Percentiles rank a stretch among this genome's conserved stretches.
phyloP scores from a whole-genome alignment of 805 yeast species.

The Candida loeiensis region DNA sequence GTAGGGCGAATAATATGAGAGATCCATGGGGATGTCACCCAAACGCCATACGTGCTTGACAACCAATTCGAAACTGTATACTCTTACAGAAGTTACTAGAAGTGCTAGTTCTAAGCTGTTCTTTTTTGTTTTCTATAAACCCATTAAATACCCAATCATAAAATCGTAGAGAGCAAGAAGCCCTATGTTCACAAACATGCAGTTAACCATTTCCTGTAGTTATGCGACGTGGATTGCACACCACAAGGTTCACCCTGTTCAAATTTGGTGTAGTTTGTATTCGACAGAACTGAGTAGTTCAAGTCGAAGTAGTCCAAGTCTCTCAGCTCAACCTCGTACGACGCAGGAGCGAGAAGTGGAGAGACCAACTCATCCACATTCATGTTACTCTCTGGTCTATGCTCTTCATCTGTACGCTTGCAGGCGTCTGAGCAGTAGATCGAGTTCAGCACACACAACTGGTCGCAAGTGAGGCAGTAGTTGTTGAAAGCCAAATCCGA shows the following conservation, averaged over 20 bases:
- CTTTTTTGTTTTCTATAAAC: slow-evolving; percentile 6
- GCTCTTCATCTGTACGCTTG: slow-evolving; percentile 24
- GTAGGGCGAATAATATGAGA: no score
- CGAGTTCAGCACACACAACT: slow-evolving; percentile 19
- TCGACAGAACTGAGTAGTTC: slow-evolving; percentile 28
- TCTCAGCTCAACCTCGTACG: slow-evolving; percentile 23
- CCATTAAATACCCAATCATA: slow-evolving; percentile 4
- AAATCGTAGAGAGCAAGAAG: neutral
- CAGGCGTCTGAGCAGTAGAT: slow-evolving; percentile 32
- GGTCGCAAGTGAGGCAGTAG: slow-evolving; percentile 37
- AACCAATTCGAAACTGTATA: no score
- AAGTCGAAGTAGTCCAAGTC: slow-evolving; percentile 31
- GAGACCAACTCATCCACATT: slow-evolving; percentile 23
- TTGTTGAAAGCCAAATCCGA: slow-evolving; percentile 38
- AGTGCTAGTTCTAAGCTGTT: neutral
- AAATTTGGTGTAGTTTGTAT: slow-evolving; percentile 13
- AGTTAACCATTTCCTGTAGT: slow-evolving; percentile 39
- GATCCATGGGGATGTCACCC: no score
- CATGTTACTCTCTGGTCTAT: slow-evolving; percentile 4
- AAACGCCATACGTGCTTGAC: no score
- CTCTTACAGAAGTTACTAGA: no score
- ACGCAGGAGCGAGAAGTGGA: slow-evolving; percentile 38
- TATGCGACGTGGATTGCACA: slow-evolving; percentile 31
- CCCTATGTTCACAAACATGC: slow-evolving; percentile 26
- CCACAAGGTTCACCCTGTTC: slow-evolving; percentile 8